Conservation (phyloP, 345 rosid species). For the Rhodamnia rubescens region DNA sequence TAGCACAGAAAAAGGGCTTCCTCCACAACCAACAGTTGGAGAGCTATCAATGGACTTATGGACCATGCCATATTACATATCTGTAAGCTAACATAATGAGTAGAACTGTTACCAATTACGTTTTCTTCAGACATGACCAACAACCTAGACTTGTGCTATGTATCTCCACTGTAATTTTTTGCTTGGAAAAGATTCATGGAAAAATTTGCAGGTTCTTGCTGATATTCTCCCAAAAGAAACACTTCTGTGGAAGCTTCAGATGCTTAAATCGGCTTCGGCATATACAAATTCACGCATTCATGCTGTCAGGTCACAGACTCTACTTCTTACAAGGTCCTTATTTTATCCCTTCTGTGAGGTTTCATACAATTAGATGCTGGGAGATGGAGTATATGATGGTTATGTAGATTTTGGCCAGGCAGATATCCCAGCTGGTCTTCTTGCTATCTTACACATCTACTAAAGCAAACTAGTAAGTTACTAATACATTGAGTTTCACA, state of each 20-base stretch:
- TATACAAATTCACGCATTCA: slow-evolving; percentile 64
- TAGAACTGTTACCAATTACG: not conserved
- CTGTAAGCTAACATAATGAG: slow-evolving; percentile 10
- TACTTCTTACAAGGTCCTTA: slow-evolving; percentile 43
- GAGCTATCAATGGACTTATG: slow-evolving; percentile 31
- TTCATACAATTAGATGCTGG: not conserved
- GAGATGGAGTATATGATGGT: not conserved
- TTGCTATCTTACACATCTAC: not conserved
- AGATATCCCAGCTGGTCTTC: not conserved
- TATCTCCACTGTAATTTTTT: not conserved
- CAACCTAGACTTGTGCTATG: not conserved
- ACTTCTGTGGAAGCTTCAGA: slow-evolving; percentile 63
- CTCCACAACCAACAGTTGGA: slow-evolving; percentile 30
- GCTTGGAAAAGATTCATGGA: slow-evolving; percentile 1
- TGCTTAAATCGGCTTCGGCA: slow-evolving; percentile 54
- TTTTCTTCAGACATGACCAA: not conserved
- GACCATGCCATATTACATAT: slow-evolving; percentile 33
- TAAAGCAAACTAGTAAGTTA: not conserved
- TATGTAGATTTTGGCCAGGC: not conserved
- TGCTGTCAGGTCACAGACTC: slow-evolving; percentile 53
- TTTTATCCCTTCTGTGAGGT: not conserved
- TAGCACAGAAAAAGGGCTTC: slow-evolving; percentile 35
- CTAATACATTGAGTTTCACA: not conserved
- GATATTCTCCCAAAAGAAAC: slow-evolving; percentile 55
- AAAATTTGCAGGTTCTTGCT: slow-evolving; percentile 40